These are phyloP conservation scores for Penicillium polonicum DNA, from an alignment of 2,329 filamentous ascomycete species.

Conservation along the genomic window DNA sequence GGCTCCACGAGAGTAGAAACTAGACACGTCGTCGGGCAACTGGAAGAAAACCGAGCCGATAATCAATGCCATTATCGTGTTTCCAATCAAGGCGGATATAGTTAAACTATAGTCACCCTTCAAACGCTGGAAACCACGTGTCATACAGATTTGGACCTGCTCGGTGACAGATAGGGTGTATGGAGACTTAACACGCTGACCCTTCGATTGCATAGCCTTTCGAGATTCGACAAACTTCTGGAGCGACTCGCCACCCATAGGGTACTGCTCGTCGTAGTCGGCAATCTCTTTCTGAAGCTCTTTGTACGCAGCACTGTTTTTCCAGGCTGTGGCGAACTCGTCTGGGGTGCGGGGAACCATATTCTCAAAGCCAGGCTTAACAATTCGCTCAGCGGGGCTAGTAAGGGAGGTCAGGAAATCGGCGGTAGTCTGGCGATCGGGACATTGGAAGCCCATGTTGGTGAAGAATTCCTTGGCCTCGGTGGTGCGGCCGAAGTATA, in stretches of 20 bases:
- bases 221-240: conserved; percentile 43
- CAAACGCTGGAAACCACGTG: conserved; percentile 76
- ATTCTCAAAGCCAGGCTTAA: conserved; percentile 60
- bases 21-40: conserved; percentile 60
- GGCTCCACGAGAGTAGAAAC: conserved; percentile 76
- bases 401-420: conserved; percentile 72
- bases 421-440: conserved; percentile 65
- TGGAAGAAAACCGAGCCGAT: conserved; percentile 81
- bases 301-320: conserved; percentile 51
- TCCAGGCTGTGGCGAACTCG: conserved; percentile 63
- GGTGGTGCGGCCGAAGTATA: conserved; percentile 68
- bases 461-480: conserved; percentile 67
- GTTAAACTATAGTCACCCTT: conserved; percentile 74
- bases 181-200: conserved; percentile 66
- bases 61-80: conserved; percentile 73
- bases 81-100: conserved; percentile 63
- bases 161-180: conserved; percentile 76
- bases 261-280: conserved; percentile 44
- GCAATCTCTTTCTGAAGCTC: conserved; percentile 45
- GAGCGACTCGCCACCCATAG: conserved; percentile 44
- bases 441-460: conserved; percentile 67
- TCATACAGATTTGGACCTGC: conserved; percentile 76
- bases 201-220: conserved; percentile 45
- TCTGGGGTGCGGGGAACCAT: conserved; percentile 66
- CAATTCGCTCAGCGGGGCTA: conserved; percentile 60